These are phyloP conservation scores for Xylaria sp. DNA, from an alignment of 2,329 filamentous ascomycete genomes.

Conservation along the genomic window DNA sequence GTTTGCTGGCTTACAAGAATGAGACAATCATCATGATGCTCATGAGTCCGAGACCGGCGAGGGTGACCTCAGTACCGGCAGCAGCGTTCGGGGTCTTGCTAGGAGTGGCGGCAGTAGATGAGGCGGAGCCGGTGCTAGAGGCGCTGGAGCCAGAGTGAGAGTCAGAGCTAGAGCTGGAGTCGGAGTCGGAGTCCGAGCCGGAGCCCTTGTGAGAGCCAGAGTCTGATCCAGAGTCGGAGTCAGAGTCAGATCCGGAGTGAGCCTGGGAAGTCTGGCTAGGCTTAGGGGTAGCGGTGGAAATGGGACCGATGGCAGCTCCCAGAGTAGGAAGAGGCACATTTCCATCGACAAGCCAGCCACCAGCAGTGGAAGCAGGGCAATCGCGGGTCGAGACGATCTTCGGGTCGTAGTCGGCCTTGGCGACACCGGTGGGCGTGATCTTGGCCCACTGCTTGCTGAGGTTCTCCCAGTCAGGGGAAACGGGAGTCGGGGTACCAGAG, in stretches of 20 bases:
- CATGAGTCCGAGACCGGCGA: slow-evolving; percentile 45
- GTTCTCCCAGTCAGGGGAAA: slow-evolving; percentile 72
- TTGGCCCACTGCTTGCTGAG: slow-evolving; percentile 72
- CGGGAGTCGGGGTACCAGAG: slow-evolving; percentile 66
- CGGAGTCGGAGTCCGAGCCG: not conserved
- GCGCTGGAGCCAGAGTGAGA: not conserved
- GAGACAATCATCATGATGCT: slow-evolving; percentile 50
- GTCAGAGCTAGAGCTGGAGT: not conserved
- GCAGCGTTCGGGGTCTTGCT: not conserved
- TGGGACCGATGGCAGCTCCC: slow-evolving; percentile 43
- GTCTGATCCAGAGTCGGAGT: not conserved
- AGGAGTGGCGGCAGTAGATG: not conserved
- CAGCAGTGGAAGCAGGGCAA: slow-evolving; percentile 65
- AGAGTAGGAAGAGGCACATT: slow-evolving; percentile 64
- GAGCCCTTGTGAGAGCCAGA: not conserved
- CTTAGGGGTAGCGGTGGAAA: not conserved
- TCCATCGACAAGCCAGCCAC: slow-evolving; percentile 68
- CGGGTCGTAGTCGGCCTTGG: slow-evolving; percentile 59
- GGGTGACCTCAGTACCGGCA: slow-evolving; percentile 34
- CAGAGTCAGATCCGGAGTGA: not conserved
- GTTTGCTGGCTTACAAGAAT: slow-evolving; percentile 36
- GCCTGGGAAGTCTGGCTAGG: slow-evolving; percentile 17
- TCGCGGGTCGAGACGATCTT: slow-evolving; percentile 55
- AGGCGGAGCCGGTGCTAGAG: not conserved
- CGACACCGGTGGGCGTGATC: slow-evolving; percentile 63